A percentile compares a stretch with the other conserved stretches of the same genome.
These are phyloP conservation scores for Pholiota molesta DNA, from an alignment of 768 basidiomycete genomes.

Conservation along the genomic window DNA sequence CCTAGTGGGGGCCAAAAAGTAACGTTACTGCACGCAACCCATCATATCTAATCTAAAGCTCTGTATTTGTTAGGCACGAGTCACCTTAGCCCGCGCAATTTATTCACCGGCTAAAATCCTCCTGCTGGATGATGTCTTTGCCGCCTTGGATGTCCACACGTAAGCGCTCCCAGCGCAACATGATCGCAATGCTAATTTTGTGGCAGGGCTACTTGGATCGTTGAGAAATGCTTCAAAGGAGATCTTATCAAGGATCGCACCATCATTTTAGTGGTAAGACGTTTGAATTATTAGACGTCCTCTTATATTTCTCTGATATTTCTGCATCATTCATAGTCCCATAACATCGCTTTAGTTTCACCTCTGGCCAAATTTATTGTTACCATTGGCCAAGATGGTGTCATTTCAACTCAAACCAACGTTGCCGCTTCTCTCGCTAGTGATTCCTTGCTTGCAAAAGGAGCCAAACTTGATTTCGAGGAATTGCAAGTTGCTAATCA, in stretches of 20 bases:
- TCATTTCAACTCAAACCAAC: constrained; percentile 41
- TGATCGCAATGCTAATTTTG: neutral
- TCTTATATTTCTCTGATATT: neutral
- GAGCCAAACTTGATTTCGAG: constrained; percentile 31
- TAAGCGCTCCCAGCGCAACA: constrained; percentile 16
- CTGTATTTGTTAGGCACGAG: constrained; percentile 47
- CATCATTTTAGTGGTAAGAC: constrained; percentile 69
- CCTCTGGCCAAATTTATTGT: constrained; percentile 42
- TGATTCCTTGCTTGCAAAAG: constrained; percentile 35
- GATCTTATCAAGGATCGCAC: constrained; percentile 76
- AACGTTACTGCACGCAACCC: constrained; percentile 32
- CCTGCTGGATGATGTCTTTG: constrained; percentile 73
- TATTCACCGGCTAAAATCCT: constrained; percentile 61
- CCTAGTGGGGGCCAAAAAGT: constrained; percentile 45
- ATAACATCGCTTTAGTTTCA: neutral
- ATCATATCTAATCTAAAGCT: constrained; percentile 23
- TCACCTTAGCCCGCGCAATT: constrained; percentile 47
- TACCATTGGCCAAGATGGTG: constrained; percentile 53
- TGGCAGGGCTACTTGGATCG: constrained; percentile 38
- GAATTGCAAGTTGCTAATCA: constrained; percentile 20
- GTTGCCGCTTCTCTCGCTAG: constrained; percentile 45
- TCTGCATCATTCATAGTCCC: neutral
- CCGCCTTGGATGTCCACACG: constrained; percentile 53
- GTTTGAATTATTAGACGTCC: neutral
- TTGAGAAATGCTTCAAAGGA: constrained; percentile 74